Evolutionary conservation across 768 basidiomycete genomes (phyloP).

Genomic region (Cubamyces lactineus): DNA sequence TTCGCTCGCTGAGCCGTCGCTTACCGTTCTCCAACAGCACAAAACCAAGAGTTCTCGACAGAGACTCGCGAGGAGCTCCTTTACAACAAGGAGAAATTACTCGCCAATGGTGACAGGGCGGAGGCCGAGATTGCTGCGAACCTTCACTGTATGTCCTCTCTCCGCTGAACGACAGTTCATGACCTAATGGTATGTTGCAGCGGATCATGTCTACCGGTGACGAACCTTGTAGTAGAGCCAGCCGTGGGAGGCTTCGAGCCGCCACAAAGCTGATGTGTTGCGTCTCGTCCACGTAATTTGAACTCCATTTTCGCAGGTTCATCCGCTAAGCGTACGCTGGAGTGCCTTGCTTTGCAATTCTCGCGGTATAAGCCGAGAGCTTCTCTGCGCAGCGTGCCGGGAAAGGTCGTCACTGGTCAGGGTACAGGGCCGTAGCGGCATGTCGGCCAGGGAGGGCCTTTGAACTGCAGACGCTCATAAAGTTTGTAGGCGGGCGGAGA

Average conservation of each 20-base stretch:
- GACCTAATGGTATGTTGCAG: conserved; percentile 42
- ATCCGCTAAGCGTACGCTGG: conserved; percentile 1
- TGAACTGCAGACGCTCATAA: not conserved
- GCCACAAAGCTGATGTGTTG: conserved; percentile 29
- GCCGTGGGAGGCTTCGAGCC: conserved; percentile 21
- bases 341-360: conserved; percentile 15
- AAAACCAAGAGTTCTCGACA: conserved; percentile 97
- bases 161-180: conserved; percentile 2
- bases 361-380: conserved; percentile 21
- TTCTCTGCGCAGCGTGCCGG: conserved; percentile 15
- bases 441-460: conserved; percentile 11
- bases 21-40: conserved; percentile 52
- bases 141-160: conserved; percentile 57
- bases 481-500: conserved; percentile 16
- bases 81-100: conserved; percentile 99
- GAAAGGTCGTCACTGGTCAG: conserved; percentile 11
- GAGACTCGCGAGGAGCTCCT: conserved; percentile 98
- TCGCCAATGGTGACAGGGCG: conserved; percentile 93
- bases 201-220: conserved; percentile 89
- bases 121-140: conserved; percentile 99
- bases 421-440: conserved; percentile 3
- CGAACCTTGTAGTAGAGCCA: conserved; percentile 4
- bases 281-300: conserved; percentile 23
- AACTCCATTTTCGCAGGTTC: conserved; percentile 6
- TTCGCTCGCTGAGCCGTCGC: not conserved